Percentiles rank a stretch among this genome's conserved stretches.
phyloP scores from a whole-genome alignment of 2,329 filamentous ascomycete genomes.

The Cladosporium velox region DNA sequence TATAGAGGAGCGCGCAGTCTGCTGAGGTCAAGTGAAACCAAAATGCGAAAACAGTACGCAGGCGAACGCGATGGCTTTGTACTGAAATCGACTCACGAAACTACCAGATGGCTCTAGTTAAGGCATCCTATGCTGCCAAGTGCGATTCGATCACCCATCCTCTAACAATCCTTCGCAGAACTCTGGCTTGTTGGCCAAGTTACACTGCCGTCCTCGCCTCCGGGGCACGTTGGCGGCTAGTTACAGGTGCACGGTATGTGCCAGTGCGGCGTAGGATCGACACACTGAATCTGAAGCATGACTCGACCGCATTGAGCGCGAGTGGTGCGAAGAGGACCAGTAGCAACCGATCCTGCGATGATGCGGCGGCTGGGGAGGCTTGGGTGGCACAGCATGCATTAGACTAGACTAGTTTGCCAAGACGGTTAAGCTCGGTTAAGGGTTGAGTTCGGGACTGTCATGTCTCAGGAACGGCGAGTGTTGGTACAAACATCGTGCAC shows the following conservation, averaged over 20 bases:
- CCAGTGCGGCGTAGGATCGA: too few species aligned
- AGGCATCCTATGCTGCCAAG: neutral
- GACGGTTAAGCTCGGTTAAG: neutral
- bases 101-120: neutral
- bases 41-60: too few species aligned
- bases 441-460: too few species aligned
- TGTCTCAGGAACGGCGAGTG: too few species aligned
- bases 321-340: neutral
- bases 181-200: neutral
- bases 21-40: neutral
- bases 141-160: neutral
- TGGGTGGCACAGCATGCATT: too few species aligned
- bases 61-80: neutral
- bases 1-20: neutral
- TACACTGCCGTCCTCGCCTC: neutral
- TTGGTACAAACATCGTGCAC: too few species aligned
- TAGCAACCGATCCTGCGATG: neutral
- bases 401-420: neutral
- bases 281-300: too few species aligned
- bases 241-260: neutral
- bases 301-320: neutral
- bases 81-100: neutral
- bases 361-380: too few species aligned
- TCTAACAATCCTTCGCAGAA: neutral
- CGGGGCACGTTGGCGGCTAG: neutral